Evolutionary conservation across 352 stramenopile species (phyloP), one percentile per base, ranked within the genome.

Genomic region (Phytophthora parvispora): DNA sequence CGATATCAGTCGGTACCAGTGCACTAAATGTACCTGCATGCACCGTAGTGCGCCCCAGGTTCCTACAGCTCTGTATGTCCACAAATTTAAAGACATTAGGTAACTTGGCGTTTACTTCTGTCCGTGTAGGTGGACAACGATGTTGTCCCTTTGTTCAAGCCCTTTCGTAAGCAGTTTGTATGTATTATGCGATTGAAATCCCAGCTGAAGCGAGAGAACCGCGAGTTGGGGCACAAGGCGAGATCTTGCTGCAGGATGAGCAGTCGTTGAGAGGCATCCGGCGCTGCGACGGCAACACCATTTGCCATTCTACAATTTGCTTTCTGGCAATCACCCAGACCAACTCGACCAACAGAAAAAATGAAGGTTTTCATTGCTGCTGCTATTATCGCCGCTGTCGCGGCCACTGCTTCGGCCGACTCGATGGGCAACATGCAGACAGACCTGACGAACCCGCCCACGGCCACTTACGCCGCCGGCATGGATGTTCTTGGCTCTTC

Each of bases 281-380:
- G 1, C 24, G n/a, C 42, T 56, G 47, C 25, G 16, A 2, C 20
- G 56, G 16, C 16, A 49, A 49, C 1, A 49, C 7, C n/a, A 24
- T 56, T 57, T 51, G n/a, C 15, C 62, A 75, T 75, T 75, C 56
- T 72, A 59, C 49, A 71, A 71, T 60, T 75, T 67, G 42, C 55
- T 40, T 64, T 60, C 52, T 60, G 31, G 49, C 51, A 48, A 40
- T 43, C 55, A 75, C n/a, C 51, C 61, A 67, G 47, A 62, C 28
- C 47, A 60, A 60, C 29, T 48, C 40, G n/a, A 50, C 6, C 52
- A 4, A 49, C 24, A 59, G 67, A 42, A 54, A 42, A 59, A 24
- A 75, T 75, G 67, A 75, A 75, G 56, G 32, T 67, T 64, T 60
- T 75, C 42, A 64, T 64, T 53, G 52, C 27, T 20, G 50, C 50